Base-by-base conservation (phyloP, 164 flowering plant genomes). In the Litsea cubeba region DNA sequence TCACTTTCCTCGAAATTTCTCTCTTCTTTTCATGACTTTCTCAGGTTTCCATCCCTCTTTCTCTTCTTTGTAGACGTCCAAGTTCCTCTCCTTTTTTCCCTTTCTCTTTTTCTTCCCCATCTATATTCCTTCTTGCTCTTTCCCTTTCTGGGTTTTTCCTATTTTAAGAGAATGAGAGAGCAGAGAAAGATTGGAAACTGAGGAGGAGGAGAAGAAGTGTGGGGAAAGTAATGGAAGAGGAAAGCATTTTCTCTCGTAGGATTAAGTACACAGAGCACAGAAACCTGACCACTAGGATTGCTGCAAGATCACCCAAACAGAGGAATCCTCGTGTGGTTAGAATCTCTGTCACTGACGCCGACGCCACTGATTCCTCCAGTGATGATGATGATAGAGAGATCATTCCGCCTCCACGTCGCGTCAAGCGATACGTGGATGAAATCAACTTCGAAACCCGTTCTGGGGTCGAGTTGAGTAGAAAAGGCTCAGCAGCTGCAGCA, bases 301-400 rank as follows among this genome's bases (percentile, higher is more conserved):
- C 74, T 0, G 66, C 26, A 18, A 24, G 50, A 15, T 15, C 78
- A 57, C n/a, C 67, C 25, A 63, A 28, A 26, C 18, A 46, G 50
- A 60, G 12, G 12, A n/a, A n/a, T n/a, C 84, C 85, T 15, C 84
- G 78, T 66, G 71, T 84, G 7, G 87, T 94, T 0, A 80, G 94
- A 32, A 79, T 94, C 17, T 83, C 88, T 0, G 82, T 91, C 1
- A 88, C 94, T 6, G 98, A 94, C 77, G 85, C 85, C 0, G 86
- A 94, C 70, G 98, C 98, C 0, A 94, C 98, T 0, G 98, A 94
- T 79, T 94, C 98, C 0, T 92, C 97, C 35, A 80, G 90, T 63
- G 97, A 89, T 58, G 98, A 89, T 58, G 98, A 94, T 20, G 96
- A 91, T 15, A 15, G 20, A 23, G 78, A 72, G 28, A 40, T 28